Conservation (phyloP, 1,284 basidiomycete genomes). For the Lentinula novae-zelandiae region DNA sequence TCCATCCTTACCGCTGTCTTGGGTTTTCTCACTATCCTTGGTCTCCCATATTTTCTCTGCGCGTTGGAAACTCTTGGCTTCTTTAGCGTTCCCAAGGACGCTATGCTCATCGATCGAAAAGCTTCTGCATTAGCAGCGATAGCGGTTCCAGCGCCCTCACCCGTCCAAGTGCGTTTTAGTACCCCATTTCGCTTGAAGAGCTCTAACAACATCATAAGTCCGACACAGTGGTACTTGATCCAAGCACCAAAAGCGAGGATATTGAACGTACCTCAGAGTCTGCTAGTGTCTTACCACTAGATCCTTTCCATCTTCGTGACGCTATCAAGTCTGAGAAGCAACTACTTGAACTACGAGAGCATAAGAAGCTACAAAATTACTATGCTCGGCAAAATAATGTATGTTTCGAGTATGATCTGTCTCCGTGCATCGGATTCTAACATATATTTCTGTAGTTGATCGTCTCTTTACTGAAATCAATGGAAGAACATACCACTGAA, state of each 20-base stretch:
- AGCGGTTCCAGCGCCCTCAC: conserved; percentile 20
- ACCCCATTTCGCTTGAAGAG: not conserved
- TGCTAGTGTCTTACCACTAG: conserved; percentile 24
- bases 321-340: conserved; percentile 59
- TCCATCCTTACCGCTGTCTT: conserved; percentile 29
- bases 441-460: conserved; percentile 60
- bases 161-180: conserved; percentile 17
- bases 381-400: conserved; percentile 85
- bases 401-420: conserved; percentile 20
- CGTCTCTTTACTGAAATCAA: conserved; percentile 77
- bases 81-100: conserved; percentile 20
- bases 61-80: not conserved
- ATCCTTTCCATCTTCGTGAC: conserved; percentile 60
- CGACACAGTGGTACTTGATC: conserved; percentile 41
- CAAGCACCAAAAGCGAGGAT: conserved; percentile 33
- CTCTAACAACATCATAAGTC: conserved; percentile 26
- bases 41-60: conserved; percentile 1
- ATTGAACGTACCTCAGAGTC: conserved; percentile 38
- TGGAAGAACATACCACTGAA: conserved; percentile 81
- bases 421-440: conserved; percentile 5
- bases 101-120: conserved; percentile 30
- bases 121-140: conserved; percentile 19
- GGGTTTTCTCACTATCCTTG: conserved; percentile 30
- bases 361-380: conserved; percentile 63
- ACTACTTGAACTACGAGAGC: conserved; percentile 54